Percentiles rank a stretch among this genome's conserved stretches.
These are phyloP conservation scores for Athelia psychrophila DNA, from an alignment of 1,284 basidiomycete species.

Conservation along the genomic window DNA sequence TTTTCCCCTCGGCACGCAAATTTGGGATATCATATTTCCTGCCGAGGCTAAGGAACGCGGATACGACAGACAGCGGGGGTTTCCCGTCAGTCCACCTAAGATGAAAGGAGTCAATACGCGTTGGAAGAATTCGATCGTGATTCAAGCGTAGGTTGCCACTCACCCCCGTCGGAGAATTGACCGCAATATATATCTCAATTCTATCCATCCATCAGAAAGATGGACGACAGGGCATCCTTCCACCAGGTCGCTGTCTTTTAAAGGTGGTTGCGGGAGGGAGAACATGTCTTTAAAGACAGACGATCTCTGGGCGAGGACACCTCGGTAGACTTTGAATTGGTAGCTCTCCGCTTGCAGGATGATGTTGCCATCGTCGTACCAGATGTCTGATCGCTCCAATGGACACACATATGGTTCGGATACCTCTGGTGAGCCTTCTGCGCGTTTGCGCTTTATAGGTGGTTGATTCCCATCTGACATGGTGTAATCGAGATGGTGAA, in stretches of 20 bases:
- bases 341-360: neutral
- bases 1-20: too few relatives aligned
- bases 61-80: neutral
- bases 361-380: neutral
- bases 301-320: neutral
- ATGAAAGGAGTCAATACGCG: neutral
- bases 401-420: too few relatives aligned
- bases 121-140: neutral
- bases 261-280: neutral
- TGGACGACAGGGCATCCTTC: neutral
- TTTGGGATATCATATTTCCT: neutral
- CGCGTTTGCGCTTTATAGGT: too few relatives aligned
- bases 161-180: neutral
- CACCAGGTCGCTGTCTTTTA: neutral
- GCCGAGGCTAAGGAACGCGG: neutral
- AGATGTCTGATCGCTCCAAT: constrained; percentile 1
- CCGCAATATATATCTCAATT: neutral
- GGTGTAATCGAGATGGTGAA: too few relatives aligned
- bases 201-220: neutral
- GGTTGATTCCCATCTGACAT: too few relatives aligned
- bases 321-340: neutral
- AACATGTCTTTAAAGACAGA: neutral
- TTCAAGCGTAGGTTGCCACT: neutral
- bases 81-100: neutral
- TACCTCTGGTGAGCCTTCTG: too few relatives aligned